phyloP scores from a whole-genome alignment of 1,139 yeast genomes.

The Wickerhamiella pararugosa region DNA sequence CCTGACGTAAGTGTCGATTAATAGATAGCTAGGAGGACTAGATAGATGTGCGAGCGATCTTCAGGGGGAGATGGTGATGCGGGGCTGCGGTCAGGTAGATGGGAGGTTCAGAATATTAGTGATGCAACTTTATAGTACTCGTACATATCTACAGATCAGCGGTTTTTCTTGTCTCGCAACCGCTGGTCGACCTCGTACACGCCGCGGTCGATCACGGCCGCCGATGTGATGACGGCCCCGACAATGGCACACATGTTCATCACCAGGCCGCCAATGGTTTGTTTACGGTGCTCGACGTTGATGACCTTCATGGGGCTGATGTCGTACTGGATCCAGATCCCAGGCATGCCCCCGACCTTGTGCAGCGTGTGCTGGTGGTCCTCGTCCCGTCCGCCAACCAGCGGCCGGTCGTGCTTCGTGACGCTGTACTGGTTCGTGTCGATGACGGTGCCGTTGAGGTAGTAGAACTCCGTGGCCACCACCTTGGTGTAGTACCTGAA shows the following conservation, averaged over 20 bases:
- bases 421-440: conserved; percentile 88
- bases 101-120: too few species aligned
- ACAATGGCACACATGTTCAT: conserved; percentile 76
- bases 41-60: too few species aligned
- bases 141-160: too few species aligned
- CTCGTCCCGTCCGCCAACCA: conserved; percentile 72
- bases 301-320: conserved; percentile 87
- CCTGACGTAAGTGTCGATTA: too few species aligned
- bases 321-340: conserved; percentile 75
- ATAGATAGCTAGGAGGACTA: too few species aligned
- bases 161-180: conserved; percentile 51
- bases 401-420: conserved; percentile 78
- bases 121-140: too few species aligned
- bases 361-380: conserved; percentile 85
- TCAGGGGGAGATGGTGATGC: too few species aligned
- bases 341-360: conserved; percentile 79
- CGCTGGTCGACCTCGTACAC: conserved; percentile 83
- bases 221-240: conserved; percentile 90
- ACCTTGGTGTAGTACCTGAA: conserved; percentile 75
- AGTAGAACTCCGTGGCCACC: conserved; percentile 78
- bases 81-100: too few species aligned
- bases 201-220: conserved; percentile 73
- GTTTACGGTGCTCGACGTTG: conserved; percentile 62
- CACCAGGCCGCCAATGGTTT: conserved; percentile 73
- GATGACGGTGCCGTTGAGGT: conserved; percentile 31